phyloP scores from a whole-genome alignment of 2,329 filamentous ascomycete genomes.

The Aspergillus tanneri region DNA sequence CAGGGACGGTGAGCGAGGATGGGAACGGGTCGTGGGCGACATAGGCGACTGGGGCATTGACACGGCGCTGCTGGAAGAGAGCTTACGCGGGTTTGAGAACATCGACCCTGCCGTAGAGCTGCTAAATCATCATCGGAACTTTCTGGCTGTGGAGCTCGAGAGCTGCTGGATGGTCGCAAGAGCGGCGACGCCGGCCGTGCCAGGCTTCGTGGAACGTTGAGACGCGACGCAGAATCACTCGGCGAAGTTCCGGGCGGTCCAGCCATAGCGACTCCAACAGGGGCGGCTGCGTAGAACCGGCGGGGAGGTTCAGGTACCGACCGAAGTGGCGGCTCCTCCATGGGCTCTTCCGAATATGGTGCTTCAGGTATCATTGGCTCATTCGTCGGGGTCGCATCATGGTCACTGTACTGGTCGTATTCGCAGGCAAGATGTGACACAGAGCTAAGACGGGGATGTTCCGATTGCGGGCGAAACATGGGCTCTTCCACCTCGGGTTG shows the following conservation, averaged over 20 bases:
- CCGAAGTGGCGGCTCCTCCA: conserved; percentile 24
- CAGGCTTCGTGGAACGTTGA: conserved; percentile 44
- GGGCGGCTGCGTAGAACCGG: conserved; percentile 21
- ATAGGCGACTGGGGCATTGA: conserved; percentile 62
- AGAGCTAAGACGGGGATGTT: conserved; percentile 72
- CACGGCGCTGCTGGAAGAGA: conserved; percentile 69
- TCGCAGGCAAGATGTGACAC: conserved; percentile 44
- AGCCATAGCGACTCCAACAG: conserved; percentile 16
- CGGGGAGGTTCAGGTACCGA: conserved; percentile 18
- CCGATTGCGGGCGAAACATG: conserved; percentile 63
- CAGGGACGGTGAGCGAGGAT: conserved; percentile 77
- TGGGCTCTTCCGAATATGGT: conserved; percentile 35
- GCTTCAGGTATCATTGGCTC: conserved; percentile 21
- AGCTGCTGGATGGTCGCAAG: conserved; percentile 47
- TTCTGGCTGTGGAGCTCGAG: conserved; percentile 62
- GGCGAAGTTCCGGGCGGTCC: conserved; percentile 35
- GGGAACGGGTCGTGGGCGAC: conserved; percentile 61
- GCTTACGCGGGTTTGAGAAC: conserved; percentile 71
- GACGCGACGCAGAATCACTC: conserved; percentile 36
- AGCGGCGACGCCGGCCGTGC: conserved; percentile 49
- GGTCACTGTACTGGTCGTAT: conserved; percentile 37
- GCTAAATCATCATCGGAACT: conserved; percentile 68
- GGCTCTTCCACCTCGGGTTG: conserved; percentile 46
- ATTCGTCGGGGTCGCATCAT: conserved; percentile 35
- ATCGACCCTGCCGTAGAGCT: conserved; percentile 57